A percentile compares a stretch with the other conserved stretches of the same genome.
Evolutionary conservation across 371 early-diverging fungal genomes (phyloP).

Genomic region (Syncephalis fuscata): DNA sequence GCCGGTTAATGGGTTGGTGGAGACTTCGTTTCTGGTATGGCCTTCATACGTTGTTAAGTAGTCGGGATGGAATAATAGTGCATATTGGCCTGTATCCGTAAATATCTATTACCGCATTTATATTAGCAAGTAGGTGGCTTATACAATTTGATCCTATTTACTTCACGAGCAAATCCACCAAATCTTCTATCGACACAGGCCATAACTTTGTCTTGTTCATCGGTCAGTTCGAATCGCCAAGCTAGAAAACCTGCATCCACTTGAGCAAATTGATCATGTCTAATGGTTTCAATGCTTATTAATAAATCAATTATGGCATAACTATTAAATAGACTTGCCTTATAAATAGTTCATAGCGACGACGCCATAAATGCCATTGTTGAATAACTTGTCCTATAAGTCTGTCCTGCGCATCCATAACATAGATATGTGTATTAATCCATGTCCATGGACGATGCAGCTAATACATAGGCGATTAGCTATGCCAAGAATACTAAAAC

Average conservation of each 20-base stretch:
- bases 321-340: no score
- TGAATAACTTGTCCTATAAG: constrained; percentile 80
- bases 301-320: no score
- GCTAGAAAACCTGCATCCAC: constrained; percentile 63
- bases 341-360: constrained; percentile 69
- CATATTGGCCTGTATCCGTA: constrained; percentile 72
- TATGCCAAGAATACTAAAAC: no score
- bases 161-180: constrained; percentile 71
- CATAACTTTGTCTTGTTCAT: constrained; percentile 34
- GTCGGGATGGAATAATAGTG: neutral
- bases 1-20: constrained; percentile 26
- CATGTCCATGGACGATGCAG: constrained; percentile 59
- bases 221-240: constrained; percentile 62
- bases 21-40: constrained; percentile 3
- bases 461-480: no score
- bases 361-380: constrained; percentile 69
- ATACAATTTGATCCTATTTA: constrained; percentile 6
- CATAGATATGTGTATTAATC: constrained; percentile 59
- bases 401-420: constrained; percentile 35
- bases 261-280: constrained; percentile 47
- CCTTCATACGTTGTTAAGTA: constrained; percentile 2
- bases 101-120: constrained; percentile 31
- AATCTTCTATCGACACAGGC: constrained; percentile 65
- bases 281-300: no score
- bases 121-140: neutral